These are phyloP conservation scores for Aspergillus jensenii DNA, from an alignment of 2,329 filamentous ascomycete species.

Conservation along the genomic window DNA sequence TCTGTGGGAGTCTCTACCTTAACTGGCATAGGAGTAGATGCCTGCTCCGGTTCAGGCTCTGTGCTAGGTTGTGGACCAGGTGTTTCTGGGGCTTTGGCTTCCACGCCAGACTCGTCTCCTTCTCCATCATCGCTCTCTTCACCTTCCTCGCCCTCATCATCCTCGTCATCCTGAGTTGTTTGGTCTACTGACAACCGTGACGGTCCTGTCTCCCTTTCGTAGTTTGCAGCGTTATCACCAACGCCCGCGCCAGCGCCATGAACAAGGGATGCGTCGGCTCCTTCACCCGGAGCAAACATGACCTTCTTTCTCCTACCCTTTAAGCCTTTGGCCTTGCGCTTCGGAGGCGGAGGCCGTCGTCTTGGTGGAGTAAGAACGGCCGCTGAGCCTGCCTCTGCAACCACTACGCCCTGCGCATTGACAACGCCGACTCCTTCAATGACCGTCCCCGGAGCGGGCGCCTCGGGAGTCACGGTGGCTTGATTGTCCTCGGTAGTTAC, in stretches of 20 bases:
- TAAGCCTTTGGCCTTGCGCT: slow-evolving; percentile 77
- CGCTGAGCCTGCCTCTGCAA: slow-evolving; percentile 49
- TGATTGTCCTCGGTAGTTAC: slow-evolving; percentile 44
- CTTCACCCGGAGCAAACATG: slow-evolving; percentile 52
- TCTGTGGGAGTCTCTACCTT: slow-evolving; percentile 4
- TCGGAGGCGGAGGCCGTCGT: slow-evolving; percentile 71
- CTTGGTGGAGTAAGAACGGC: slow-evolving; percentile 50
- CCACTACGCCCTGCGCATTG: slow-evolving; percentile 61
- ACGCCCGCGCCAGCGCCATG: slow-evolving; percentile 40
- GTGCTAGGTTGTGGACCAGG: slow-evolving; percentile 30
- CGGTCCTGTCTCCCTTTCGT: slow-evolving; percentile 48
- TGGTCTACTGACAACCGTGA: slow-evolving; percentile 42
- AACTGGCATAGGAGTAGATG: slow-evolving; percentile 4
- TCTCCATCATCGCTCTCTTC: slow-evolving; percentile 51
- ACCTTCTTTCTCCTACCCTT: slow-evolving; percentile 76
- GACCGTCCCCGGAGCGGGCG: slow-evolving; percentile 57
- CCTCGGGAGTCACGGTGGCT: slow-evolving; percentile 34
- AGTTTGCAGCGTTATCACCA: slow-evolving; percentile 28
- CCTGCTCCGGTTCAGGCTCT: slow-evolving; percentile 16
- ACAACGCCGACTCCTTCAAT: slow-evolving; percentile 61
- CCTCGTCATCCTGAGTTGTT: slow-evolving; percentile 46
- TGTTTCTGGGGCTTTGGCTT: slow-evolving; percentile 46
- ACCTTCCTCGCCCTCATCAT: slow-evolving; percentile 47
- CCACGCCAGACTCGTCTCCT: slow-evolving; percentile 50
- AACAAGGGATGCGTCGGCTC: slow-evolving; percentile 34